Base-by-base conservation (phyloP, 2,329 filamentous ascomycete species). In the Scytalidium lignicola region DNA sequence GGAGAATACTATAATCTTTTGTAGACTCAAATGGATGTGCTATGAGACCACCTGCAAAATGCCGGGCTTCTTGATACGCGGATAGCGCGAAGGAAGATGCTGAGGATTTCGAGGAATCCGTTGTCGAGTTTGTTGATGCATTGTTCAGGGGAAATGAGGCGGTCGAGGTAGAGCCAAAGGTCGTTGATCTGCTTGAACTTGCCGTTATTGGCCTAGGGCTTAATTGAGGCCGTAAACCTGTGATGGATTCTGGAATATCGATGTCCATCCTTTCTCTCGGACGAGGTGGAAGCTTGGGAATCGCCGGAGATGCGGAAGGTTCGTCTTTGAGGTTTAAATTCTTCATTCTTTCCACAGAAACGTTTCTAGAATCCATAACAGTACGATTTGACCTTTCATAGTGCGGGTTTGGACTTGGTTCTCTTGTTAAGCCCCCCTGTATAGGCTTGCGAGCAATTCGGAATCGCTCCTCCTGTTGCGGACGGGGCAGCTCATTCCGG, bases 41-140 rank as follows among this genome's bases (percentile, higher is more conserved):
- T 47, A 88, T 72, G 19, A 88, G 70, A 0, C 84, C 83, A 2
- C 80, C 79, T 1, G 83, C 80, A 52, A 86, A 81, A 62, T 86
- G 80, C 29, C 79, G 74, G 0, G 81, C 82, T 58, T 86, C 82
- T 8, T 46, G 50, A 7, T 73, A 61, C 10, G 57, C 60, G 19
- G 56, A 55, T 41, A 58, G 53, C 9, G 62, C 19, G 37, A 43
- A 49, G 10, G 53, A 55, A 15, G 51, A 44, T 6, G 47, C 13
- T 13, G 52, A 49, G 18, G 52, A 52, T 45, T 55, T 37, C 32
- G 32, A 15, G 32, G 32, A 37, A 37, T 37, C n/a, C 15, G 15
- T 5, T 17, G 32, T 37, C 5, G 32, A 5, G 4, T 17, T 37
- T 37, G 32, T 15, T 4, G 32, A 37, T 37, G 32, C 7, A n/a